Percentiles rank a stretch among this genome's conserved stretches.
Evolutionary conservation across 202 grass and related monocot species (phyloP).

Genomic region (Sporobolus alterniflorus): DNA sequence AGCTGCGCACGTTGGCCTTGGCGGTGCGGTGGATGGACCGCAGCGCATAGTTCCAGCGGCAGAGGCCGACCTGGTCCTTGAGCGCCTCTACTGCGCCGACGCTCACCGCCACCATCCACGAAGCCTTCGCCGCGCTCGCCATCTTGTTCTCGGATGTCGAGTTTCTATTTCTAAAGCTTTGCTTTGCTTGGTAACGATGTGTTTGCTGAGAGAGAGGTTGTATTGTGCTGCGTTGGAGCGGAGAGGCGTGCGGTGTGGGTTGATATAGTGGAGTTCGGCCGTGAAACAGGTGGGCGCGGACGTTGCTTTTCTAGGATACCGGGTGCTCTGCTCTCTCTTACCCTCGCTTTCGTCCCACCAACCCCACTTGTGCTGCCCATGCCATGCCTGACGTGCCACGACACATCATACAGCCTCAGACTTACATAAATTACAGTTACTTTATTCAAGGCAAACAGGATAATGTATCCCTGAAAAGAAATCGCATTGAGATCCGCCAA

Average conservation of each 20-base stretch:
- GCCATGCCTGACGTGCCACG: too few species aligned
- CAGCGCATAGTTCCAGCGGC: conserved; percentile 80
- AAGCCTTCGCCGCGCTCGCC: conserved; percentile 43
- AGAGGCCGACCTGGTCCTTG: conserved; percentile 72
- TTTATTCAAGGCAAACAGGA: too few species aligned
- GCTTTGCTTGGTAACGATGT: background rate
- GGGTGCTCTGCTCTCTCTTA: background rate
- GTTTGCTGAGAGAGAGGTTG: background rate
- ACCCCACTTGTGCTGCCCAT: too few species aligned
- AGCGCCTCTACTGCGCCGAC: conserved; percentile 70
- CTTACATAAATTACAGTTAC: too few species aligned
- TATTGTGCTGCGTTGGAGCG: background rate
- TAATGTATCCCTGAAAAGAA: too few species aligned
- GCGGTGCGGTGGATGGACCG: conserved; percentile 35
- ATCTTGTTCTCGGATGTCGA: background rate
- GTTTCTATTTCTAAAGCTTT: background rate
- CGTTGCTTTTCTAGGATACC: conserved; percentile 32
- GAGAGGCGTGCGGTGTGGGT: background rate
- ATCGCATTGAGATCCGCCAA: background rate
- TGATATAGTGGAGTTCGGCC: background rate
- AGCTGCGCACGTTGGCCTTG: conserved; percentile 21
- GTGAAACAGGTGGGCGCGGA: conserved; percentile 18
- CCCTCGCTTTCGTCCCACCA: background rate
- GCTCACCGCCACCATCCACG: conserved; percentile 61
- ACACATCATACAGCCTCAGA: too few species aligned